Conservation (phyloP, 2,329 filamentous ascomycete genomes). For the Penicillium sp. region DNA sequence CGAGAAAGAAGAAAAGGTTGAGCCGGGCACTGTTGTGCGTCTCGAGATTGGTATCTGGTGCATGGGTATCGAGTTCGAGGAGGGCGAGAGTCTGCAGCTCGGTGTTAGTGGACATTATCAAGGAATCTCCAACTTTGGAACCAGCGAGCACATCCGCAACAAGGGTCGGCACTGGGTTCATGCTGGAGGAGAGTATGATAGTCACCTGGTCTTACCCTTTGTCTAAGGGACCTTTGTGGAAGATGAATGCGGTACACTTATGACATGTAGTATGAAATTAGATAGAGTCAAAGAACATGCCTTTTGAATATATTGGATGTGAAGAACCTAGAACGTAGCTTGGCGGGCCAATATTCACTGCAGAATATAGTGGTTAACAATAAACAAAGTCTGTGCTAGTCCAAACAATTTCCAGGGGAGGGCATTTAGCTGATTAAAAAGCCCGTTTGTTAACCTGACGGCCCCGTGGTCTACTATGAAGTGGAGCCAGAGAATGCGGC, state of each 20-base stretch:
- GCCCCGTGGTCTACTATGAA: too few relatives aligned
- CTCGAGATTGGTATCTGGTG: slow-evolving; percentile 58
- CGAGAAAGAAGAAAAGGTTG: slow-evolving; percentile 49
- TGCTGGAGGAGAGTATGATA: slow-evolving; percentile 20
- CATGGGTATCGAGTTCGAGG: slow-evolving; percentile 55
- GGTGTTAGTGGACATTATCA: slow-evolving; percentile 15
- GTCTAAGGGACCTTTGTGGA: slow-evolving; percentile 2
- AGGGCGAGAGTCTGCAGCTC: slow-evolving; percentile 40
- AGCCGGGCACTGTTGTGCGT: slow-evolving; percentile 49
- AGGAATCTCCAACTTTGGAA: slow-evolving; percentile 21
- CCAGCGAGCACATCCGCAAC: slow-evolving; percentile 15
- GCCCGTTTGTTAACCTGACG: too few relatives aligned
- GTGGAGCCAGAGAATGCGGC: too few relatives aligned
- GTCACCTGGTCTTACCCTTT: slow-evolving; percentile 19
- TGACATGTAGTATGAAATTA: neutral
- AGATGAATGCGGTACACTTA: neutral
- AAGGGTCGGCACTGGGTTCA: slow-evolving; percentile 21
- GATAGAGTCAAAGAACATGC: neutral
- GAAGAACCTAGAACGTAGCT: neutral
- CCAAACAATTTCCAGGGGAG: too few relatives aligned
- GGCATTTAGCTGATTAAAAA: too few relatives aligned
- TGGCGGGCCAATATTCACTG: neutral
- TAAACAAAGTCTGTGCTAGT: too few relatives aligned
- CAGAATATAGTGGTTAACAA: too few relatives aligned
- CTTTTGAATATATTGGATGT: neutral